Base-by-base conservation (phyloP, 225 moss, liverwort and hornwort genomes). In the Antitrichia curtipendula region DNA sequence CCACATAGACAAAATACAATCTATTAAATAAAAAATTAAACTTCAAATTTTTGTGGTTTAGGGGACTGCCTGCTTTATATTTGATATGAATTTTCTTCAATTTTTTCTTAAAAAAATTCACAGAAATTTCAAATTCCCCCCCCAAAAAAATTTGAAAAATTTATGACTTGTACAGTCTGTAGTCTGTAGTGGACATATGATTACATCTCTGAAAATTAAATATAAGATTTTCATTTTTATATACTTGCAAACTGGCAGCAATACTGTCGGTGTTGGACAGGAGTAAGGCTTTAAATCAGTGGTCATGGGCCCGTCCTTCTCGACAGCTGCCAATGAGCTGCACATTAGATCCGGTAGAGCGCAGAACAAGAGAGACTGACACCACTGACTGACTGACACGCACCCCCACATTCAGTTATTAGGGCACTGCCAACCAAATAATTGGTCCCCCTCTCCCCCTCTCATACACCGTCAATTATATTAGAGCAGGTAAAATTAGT, bases 41-140 rank as follows among this genome's bases (percentile, higher is more conserved):
- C n/a, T n/a, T n/a, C n/a, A n/a, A n/a, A n/a, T n/a, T n/a, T n/a
- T n/a, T n/a, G n/a, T n/a, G n/a, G n/a, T n/a, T n/a, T n/a, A n/a
- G n/a, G n/a, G n/a, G n/a, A n/a, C n/a, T n/a, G n/a, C n/a, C n/a
- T n/a, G n/a, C n/a, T n/a, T n/a, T n/a, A n/a, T n/a, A n/a, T n/a
- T n/a, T n/a, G n/a, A n/a, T n/a, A n/a, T 69, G 40, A 24, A 24
- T 69, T 69, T 40, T 23, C 24, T 40, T 38, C 68, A 38, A 23
- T 40, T 24, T 22, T 23, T 20, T 13, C 38, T 0, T 40, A 7
- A 23, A 4, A n/a, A 24, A 24, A 20, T 23, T 24, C 24, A 24
- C 3, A 23, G 0, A 1, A 8, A 69, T 23, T 24, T 2, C 13
- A 38, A 68, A 12, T 7, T 13, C 23, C 1, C 2, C 38, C 38